Percentiles rank a stretch among this genome's conserved stretches.
Evolutionary conservation across 2,329 filamentous ascomycete species (phyloP).

Genomic region (Neurospora sp.): DNA sequence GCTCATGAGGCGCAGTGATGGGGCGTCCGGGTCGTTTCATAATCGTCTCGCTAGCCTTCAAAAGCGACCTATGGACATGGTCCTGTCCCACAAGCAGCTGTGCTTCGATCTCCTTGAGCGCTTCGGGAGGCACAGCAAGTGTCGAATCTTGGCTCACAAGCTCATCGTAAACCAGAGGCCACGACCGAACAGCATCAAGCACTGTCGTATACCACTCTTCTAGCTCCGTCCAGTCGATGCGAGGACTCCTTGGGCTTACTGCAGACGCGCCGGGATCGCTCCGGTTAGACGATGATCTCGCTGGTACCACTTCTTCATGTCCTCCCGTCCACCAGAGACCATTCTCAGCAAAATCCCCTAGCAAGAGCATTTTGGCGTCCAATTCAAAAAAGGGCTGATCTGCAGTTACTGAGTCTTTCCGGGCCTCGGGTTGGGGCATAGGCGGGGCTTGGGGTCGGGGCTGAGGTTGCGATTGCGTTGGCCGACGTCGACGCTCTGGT

Average conservation of each 20-base stretch:
- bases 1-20: slow-evolving; percentile 57
- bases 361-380: slow-evolving; percentile 63
- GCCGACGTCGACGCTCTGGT: slow-evolving; percentile 5
- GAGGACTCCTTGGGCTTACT: slow-evolving; percentile 52
- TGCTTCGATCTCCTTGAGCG: slow-evolving; percentile 36
- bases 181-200: slow-evolving; percentile 56
- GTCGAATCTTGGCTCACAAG: slow-evolving; percentile 30
- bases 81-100: slow-evolving; percentile 49
- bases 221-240: slow-evolving; percentile 66
- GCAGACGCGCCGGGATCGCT: slow-evolving; percentile 27
- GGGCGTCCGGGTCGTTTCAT: slow-evolving; percentile 69
- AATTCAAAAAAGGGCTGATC: slow-evolving; percentile 47
- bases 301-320: slow-evolving; percentile 29
- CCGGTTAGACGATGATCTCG: slow-evolving; percentile 24
- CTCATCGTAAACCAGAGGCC: slow-evolving; percentile 51
- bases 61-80: slow-evolving; percentile 57
- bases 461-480: neutral
- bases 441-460: neutral
- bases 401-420: slow-evolving; percentile 24
- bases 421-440: slow-evolving; percentile 21
- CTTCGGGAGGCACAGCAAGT: slow-evolving; percentile 24
- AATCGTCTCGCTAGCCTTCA: slow-evolving; percentile 71
- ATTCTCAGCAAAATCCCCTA: slow-evolving; percentile 73
- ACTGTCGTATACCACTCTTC: slow-evolving; percentile 66
- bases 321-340: slow-evolving; percentile 72